Evolutionary conservation across 2,329 filamentous ascomycete species (phyloP), one percentile per base, ranked within the genome.

Genomic region (Coniella lustricola): DNA sequence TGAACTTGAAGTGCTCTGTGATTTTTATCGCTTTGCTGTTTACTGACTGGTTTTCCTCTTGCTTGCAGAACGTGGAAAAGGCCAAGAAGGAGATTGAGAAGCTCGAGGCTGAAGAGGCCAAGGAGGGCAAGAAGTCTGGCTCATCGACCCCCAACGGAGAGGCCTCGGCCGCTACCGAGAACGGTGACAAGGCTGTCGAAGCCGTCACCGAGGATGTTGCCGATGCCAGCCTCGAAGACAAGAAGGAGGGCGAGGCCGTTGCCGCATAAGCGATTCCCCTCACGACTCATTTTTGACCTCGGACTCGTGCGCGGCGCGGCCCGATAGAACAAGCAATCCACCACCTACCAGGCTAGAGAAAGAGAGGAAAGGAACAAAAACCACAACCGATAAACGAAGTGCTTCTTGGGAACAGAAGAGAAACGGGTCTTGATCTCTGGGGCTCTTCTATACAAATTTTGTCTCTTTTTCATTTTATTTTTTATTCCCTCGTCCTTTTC

Each of bases 31-130:
- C 33, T 16, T 13, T 35, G 12, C 33, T 7, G 12, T 16, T 35
- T 35, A 35, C 33, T 35, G 33, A 37, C 50, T 53, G 34, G 50
- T 13, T 32, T 7, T 25, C 7, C 7, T 34, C n/a, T n/a, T n/a
- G n/a, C n/a, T 21, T 35, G 22, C 61, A 97, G 93, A 98, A 98
- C 76, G 85, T 97, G 53, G 87, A 89, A 55, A 95, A 96, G 71
- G 93, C 93, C 53, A 86, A 95, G 75, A 91, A 91, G 69, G 90
- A 96, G 68, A 94, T 98, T 55, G 88, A 90, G 64, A 83, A 84
- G 58, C 80, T 97, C 48, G 91, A 96, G 64, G 82, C 83, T 48
- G 74, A 78, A 55, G 78, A 79, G 60, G 68, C 72, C 46, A 72
- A 68, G 53, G 74, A 74, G 55, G 38, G 40, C 34, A 51, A 51